These are phyloP conservation scores for Globisporangium nunn DNA, from an alignment of 352 stramenopile genomes.

Conservation along the genomic window DNA sequence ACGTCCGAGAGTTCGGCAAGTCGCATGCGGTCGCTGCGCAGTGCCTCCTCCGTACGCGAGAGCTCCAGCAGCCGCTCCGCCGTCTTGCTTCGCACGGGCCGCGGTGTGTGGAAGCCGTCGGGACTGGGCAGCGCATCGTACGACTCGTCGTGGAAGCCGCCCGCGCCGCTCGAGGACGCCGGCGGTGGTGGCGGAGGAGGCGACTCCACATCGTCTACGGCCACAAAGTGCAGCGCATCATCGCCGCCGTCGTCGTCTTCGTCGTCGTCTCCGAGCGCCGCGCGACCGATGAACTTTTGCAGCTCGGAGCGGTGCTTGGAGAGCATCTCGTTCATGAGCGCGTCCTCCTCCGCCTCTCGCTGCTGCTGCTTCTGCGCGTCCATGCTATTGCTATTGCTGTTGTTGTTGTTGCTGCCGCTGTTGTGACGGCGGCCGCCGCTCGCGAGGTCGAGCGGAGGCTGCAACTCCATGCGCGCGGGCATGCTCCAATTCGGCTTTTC, in stretches of 20 bases:
- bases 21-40: constrained; percentile 63
- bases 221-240: constrained; percentile 9
- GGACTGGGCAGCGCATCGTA: constrained; percentile 17
- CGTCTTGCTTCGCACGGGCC: constrained; percentile 24
- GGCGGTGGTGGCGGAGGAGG: constrained; percentile 15
- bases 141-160: constrained; percentile 10
- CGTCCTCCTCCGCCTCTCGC: constrained; percentile 42
- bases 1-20: constrained; percentile 73
- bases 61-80: constrained; percentile 45
- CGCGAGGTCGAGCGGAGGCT: neutral
- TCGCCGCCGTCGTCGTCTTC: constrained; percentile 16
- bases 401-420: neutral
- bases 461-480: neutral
- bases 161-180: neutral
- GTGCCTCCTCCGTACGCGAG: constrained; percentile 32
- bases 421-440: neutral
- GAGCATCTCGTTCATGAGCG: constrained; percentile 44
- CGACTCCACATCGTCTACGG: constrained; percentile 12
- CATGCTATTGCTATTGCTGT: constrained; percentile 1
- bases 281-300: constrained; percentile 36
- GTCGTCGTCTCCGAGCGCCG: constrained; percentile 12
- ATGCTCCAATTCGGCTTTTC: neutral
- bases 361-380: constrained; percentile 17
- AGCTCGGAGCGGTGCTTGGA: constrained; percentile 44
- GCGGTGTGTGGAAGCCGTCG: constrained; percentile 26